Percentiles rank a stretch among this genome's conserved stretches.
phyloP scores from a whole-genome alignment of 805 yeast species.

The Scheffersomyces amazonensis region DNA sequence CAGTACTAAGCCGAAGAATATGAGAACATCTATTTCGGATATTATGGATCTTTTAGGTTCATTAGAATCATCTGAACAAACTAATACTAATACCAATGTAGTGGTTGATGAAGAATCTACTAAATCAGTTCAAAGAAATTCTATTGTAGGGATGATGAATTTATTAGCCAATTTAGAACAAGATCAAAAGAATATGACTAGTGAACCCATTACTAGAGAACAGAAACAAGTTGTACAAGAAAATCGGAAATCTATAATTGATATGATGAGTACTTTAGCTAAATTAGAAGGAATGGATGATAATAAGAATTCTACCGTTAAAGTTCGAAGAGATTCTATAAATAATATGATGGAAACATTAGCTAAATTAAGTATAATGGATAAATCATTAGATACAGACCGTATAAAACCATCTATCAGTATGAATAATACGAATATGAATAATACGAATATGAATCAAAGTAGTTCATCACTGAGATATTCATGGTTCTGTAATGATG shows the following conservation, averaged over 20 bases:
- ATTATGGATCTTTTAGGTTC: conserved; percentile 13
- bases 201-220: background rate
- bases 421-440: background rate
- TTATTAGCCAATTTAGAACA: conserved; percentile 18
- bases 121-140: conserved; percentile 10
- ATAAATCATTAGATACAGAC: background rate
- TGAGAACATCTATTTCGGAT: conserved; percentile 9
- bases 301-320: background rate
- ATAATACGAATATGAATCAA: too few species aligned
- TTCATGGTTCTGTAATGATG: conserved; percentile 32
- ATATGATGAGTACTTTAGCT: conserved; percentile 30
- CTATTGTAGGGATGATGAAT: conserved; percentile 28
- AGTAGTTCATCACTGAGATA: conserved; percentile 13
- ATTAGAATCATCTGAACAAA: conserved; percentile 6
- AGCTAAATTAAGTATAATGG: conserved; percentile 3
- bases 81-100: conserved; percentile 1
- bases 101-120: background rate
- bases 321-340: conserved; percentile 16
- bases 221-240: conserved; percentile 10
- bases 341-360: conserved; percentile 22
- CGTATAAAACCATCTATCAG: background rate
- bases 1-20: background rate
- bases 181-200: conserved; percentile 3
- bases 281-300: background rate
- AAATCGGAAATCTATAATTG: conserved; percentile 26